These are phyloP conservation scores for Actinomucor elegans DNA, from an alignment of 371 early-diverging fungal genomes.

Conservation along the genomic window DNA sequence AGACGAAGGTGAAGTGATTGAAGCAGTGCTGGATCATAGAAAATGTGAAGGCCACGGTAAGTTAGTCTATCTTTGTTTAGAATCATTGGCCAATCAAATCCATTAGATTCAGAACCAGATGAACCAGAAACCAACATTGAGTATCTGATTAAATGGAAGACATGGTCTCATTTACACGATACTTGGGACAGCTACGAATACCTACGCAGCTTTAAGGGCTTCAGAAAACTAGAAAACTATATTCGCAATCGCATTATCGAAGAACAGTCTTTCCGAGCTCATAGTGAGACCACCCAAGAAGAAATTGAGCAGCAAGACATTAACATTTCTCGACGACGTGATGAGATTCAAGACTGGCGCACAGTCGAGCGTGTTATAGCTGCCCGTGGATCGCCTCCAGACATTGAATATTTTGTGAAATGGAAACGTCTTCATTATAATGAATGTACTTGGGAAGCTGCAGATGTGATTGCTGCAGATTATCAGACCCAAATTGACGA, in stretches of 20 bases:
- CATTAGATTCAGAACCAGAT: conserved; percentile 43
- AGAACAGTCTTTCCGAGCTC: conserved; percentile 60
- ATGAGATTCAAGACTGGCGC: conserved; percentile 79
- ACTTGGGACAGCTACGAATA: conserved; percentile 83
- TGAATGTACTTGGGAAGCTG: conserved; percentile 90
- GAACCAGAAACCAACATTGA: conserved; percentile 68
- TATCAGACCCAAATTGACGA: conserved; percentile 82
- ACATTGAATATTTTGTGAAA: conserved; percentile 85
- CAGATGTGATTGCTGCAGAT: conserved; percentile 59
- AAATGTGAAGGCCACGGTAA: conserved; percentile 17
- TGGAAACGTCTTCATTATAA: conserved; percentile 90
- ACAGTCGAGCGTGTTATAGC: conserved; percentile 90
- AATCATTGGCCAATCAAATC: background rate
- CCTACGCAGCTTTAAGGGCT: conserved; percentile 79
- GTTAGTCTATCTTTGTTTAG: conserved; percentile 1
- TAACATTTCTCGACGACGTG: conserved; percentile 78
- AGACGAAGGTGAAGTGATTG: conserved; percentile 67
- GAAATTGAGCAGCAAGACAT: conserved; percentile 88
- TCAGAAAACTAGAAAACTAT: conserved; percentile 89
- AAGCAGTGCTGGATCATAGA: conserved; percentile 60
- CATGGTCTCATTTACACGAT: conserved; percentile 87
- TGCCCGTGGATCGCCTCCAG: conserved; percentile 47
- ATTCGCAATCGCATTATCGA: conserved; percentile 67
- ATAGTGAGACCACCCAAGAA: conserved; percentile 76
- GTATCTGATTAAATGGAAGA: conserved; percentile 93